Percentiles rank a stretch among this genome's conserved stretches.
These are phyloP conservation scores for Dioscorea zingiberensis DNA, from an alignment of 106 monocot genomes.

Conservation along the genomic window DNA sequence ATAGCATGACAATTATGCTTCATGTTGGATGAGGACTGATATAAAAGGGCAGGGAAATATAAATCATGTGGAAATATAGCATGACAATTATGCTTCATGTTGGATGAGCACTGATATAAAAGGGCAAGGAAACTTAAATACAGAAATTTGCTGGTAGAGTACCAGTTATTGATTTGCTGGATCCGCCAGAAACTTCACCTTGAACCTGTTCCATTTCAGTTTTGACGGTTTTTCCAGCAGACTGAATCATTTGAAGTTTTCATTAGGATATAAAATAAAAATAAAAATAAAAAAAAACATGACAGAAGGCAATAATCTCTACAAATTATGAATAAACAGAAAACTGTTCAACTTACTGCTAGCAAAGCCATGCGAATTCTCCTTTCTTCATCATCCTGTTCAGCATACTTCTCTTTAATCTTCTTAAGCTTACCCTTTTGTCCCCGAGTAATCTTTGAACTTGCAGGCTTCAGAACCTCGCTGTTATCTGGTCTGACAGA, in stretches of 20 bases:
- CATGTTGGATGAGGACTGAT: no score
- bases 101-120: no score
- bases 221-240: slow-evolving; percentile 66
- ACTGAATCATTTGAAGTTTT: slow-evolving; percentile 33
- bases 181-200: slow-evolving; percentile 25
- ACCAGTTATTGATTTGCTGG: slow-evolving; percentile 38
- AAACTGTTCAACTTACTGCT: slow-evolving; percentile 46
- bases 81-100: no score
- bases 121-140: not conserved
- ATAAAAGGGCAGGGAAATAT: no score
- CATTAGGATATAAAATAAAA: slow-evolving; percentile 1
- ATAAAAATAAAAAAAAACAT: slow-evolving; percentile 4
- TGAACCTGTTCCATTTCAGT: slow-evolving; percentile 47
- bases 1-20: no score
- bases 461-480: slow-evolving; percentile 22
- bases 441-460: slow-evolving; percentile 62
- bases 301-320: not conserved
- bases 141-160: slow-evolving; percentile 3
- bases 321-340: not conserved
- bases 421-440: slow-evolving; percentile 90
- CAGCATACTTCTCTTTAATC: slow-evolving; percentile 96
- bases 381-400: slow-evolving; percentile 98
- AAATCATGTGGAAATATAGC: no score
- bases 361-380: slow-evolving; percentile 90
- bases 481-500: slow-evolving; percentile 18